Base-by-base conservation (phyloP, 2,329 filamentous ascomycete species). In the Alternaria sp. region DNA sequence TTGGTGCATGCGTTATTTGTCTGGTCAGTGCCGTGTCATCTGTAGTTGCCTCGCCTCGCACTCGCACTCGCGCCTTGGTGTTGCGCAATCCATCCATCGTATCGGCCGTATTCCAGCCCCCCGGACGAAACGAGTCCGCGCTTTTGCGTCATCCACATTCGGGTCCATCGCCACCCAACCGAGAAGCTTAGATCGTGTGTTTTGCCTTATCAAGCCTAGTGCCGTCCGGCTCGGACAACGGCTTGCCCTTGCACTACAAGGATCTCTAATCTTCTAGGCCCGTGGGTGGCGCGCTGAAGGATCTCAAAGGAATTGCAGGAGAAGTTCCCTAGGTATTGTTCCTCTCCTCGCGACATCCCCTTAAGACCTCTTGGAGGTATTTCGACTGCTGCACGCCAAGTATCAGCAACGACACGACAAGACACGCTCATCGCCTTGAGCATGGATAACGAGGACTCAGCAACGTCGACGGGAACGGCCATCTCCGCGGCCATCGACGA, bases 401-500 rank as follows among this genome's bases (percentile, higher is more conserved):
- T 28, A 53, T 30, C 50, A 49, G 50, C 50, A 55, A 47, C 64
- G 53, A 56, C 58, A 53, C 64, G 53, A 56, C 60, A 67, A 58
- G 60, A 55, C 43, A 63, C 58, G 65, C 60, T 60, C 60, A 45
- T 41, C 33, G 57, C 30, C 57, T 56, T 21, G 62, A 67, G 53
- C 65, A 62, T 64, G 66, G 67, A 67, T 7, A 62, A 66, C 59
- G 65, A 60, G 50, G 60, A 62, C 47, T 60, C 62, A 51, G 44
- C 60, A 20, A 59, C 62, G 54, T 66, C 63, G 47, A 63, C 68
- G 6, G 68, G 65, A 15, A 61, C 55, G 56, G 67, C 65, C 54
- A 59, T 71, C 18, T 63, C 70, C 12, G 71, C 53, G 56, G 66
- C 65, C 21, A 49, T 69, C 11, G 68, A 71, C 20, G 73, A 78